Base-by-base conservation (phyloP, 495 filamentous ascomycete genomes). In the Geoglossum glabrum region DNA sequence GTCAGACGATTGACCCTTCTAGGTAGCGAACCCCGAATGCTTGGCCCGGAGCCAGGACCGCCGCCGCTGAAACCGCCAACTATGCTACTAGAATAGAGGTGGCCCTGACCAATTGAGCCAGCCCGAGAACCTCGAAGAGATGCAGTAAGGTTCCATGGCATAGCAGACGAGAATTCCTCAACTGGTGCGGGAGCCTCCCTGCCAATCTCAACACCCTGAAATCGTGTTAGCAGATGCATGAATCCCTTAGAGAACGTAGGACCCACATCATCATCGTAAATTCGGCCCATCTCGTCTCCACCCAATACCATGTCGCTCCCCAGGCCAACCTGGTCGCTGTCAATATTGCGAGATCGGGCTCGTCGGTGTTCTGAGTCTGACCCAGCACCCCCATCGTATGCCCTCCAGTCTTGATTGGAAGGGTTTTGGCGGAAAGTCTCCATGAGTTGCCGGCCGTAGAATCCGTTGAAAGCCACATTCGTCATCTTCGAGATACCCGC, bases 81-180 rank as follows among this genome's bases (percentile, higher is more conserved):
- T 28, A 71, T 54, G 33, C 67, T 69, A 38, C 67, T 66, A 2
- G 63, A 66, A 28, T 61, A 64, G 5, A 51, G 63, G 45, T 59
- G 65, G 64, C 60, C 15, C 50, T 63, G 38, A 58, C 55, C 38
- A 17, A 40, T 15, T 3, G 73, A 72, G 5, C 67, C 69, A 21
- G 70, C 72, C n/a, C 70, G 68, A 25, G 80, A 83, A 55, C 76
- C 77, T 47, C 77, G 73, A 2, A 76, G 61, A 2, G 81, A 84
- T 27, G 78, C 76, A 23, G 72, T 78, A 61, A 79, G 74, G 61
- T 86, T 86, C 83, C 83, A 87, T 45, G 83, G 83, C 75, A 86
- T 79, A 34, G 76, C 74, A 1, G 75, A 78, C 11, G 79, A 79
- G 43, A 70, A 69, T 46, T 79, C 73, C 58, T 83, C 79, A n/a